Evolutionary conservation across 2,329 filamentous ascomycete species (phyloP), one percentile per base, ranked within the genome.

Genomic region (Paecilomyces variotii): DNA sequence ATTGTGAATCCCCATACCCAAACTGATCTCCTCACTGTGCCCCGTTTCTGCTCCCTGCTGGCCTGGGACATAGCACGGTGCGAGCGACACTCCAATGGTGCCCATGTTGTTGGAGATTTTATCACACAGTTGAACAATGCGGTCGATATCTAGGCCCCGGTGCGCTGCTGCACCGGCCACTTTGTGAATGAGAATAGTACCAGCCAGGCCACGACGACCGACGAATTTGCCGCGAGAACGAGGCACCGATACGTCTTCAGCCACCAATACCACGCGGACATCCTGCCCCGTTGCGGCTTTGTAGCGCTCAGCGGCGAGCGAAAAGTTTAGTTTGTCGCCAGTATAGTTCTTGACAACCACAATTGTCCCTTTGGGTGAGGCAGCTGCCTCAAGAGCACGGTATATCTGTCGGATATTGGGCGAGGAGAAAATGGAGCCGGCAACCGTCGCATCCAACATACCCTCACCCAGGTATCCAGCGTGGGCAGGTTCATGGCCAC

Each of bases 1-100:
- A 66, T 87, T 87, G 68, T 88, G 86, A 12, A 84, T 84, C 0
- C 86, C 85, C 25, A 85, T 87, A 2, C 86, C 85, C n/a, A 87
- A 76, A 68, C 86, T 85, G 35, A 87, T 70, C 58, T 84, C 83
- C 57, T 83, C 70, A 1, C 72, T 68, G 9, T 71, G 74, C 76
- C 35, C 80, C 71, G 39, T n/a, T 19, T 45, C 39, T 0, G n/a
- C 5, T 24, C 14, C 19, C 12, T 45, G 39, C n/a, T 45, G 39
- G 39, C 39, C 39, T 19, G 39, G 39, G 5, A 45, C 39, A 45
- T 45, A 19, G n/a, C 39, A 45, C 5, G 39, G 39, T 45, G 39
- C n/a, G 14, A 45, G 39, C 39, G 39, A 45, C n/a, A 45, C 39
- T 19, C 39, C 39, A 19, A 45, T 19, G 4, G 39, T n/a, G n/a